These are phyloP conservation scores for Dothiorella sarmentorum DNA, from an alignment of 2,329 filamentous ascomycete species.

Conservation along the genomic window DNA sequence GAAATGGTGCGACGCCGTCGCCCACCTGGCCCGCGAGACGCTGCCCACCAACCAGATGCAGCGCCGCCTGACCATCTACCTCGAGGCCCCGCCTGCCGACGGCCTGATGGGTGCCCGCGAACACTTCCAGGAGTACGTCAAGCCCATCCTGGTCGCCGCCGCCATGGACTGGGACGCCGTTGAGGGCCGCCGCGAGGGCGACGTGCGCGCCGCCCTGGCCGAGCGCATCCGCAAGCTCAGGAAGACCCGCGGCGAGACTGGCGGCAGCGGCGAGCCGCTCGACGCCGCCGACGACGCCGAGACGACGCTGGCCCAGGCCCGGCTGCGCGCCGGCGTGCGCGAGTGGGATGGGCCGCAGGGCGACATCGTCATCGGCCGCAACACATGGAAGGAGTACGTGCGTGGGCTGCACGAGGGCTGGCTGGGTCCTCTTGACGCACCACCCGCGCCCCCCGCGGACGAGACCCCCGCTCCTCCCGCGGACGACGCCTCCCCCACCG, in stretches of 20 bases:
- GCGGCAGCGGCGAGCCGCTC: slow-evolving; percentile 37
- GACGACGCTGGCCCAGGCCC: slow-evolving; percentile 59
- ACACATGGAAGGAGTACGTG: slow-evolving; percentile 97
- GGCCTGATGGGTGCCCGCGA: slow-evolving; percentile 81
- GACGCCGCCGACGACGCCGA: slow-evolving; percentile 54
- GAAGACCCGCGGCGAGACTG: slow-evolving; percentile 56
- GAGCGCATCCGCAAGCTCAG: slow-evolving; percentile 73
- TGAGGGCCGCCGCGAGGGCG: slow-evolving; percentile 88
- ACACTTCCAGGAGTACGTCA: slow-evolving; percentile 93
- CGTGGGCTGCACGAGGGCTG: slow-evolving; percentile 93
- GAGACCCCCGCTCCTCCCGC: slow-evolving; percentile 15
- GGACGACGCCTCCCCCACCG: slow-evolving; percentile 37
- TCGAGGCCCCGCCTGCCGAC: slow-evolving; percentile 83
- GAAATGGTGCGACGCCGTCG: slow-evolving; percentile 82
- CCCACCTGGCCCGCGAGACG: slow-evolving; percentile 75
- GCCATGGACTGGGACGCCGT: slow-evolving; percentile 95
- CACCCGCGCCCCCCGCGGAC: slow-evolving; percentile 35
- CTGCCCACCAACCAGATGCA: slow-evolving; percentile 71
- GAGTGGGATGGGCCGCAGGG: slow-evolving; percentile 73
- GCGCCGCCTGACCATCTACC: slow-evolving; percentile 79
- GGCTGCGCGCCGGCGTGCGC: slow-evolving; percentile 63
- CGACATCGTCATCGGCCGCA: slow-evolving; percentile 83
- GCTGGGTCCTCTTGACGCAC: slow-evolving; percentile 76
- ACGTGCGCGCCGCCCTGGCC: slow-evolving; percentile 80
- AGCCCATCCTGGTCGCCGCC: slow-evolving; percentile 84